A percentile compares a stretch with the other conserved stretches of the same genome.
These are phyloP conservation scores for Rhodotorula graminis DNA, from an alignment of 768 basidiomycete genomes.

Conservation along the genomic window DNA sequence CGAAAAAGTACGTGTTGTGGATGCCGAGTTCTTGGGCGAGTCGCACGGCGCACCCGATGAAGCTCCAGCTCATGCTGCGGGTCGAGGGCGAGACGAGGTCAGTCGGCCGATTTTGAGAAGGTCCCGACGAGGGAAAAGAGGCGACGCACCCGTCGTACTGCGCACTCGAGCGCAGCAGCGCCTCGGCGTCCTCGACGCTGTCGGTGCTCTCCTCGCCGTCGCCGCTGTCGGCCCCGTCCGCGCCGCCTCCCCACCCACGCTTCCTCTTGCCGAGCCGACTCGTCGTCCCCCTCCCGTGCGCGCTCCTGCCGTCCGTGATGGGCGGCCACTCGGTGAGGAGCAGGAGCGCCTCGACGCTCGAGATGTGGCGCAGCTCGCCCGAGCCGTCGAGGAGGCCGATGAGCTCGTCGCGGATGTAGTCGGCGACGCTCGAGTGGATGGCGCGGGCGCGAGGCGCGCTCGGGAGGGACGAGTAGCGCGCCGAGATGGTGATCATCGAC, in stretches of 20 bases:
- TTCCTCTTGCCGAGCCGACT: neutral
- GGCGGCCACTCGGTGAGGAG: constrained; percentile 39
- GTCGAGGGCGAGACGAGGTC: neutral
- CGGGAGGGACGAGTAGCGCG: constrained; percentile 27
- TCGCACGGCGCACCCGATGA: constrained; percentile 36
- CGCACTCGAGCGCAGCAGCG: constrained; percentile 20
- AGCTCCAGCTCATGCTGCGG: constrained; percentile 22
- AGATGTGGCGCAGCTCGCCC: constrained; percentile 32
- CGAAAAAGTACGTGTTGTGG: constrained; percentile 21
- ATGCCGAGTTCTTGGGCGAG: constrained; percentile 37
- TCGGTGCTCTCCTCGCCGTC: constrained; percentile 9
- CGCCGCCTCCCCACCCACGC: neutral
- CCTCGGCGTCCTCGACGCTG: constrained; percentile 20
- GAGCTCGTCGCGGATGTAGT: constrained; percentile 26
- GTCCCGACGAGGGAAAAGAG: no score
- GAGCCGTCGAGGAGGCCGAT: constrained; percentile 31
- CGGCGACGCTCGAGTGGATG: constrained; percentile 28
- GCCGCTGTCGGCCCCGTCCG: neutral
- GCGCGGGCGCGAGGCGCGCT: constrained; percentile 11
- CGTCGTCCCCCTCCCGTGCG: neutral
- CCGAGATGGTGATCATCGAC: constrained; percentile 35
- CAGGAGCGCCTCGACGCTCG: constrained; percentile 39
- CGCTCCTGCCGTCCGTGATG: constrained; percentile 11
- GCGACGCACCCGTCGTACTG: constrained; percentile 27
- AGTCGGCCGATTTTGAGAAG: no score